Base-by-base conservation (phyloP, 106 monocot species). In the Cymbidium sinense region DNA sequence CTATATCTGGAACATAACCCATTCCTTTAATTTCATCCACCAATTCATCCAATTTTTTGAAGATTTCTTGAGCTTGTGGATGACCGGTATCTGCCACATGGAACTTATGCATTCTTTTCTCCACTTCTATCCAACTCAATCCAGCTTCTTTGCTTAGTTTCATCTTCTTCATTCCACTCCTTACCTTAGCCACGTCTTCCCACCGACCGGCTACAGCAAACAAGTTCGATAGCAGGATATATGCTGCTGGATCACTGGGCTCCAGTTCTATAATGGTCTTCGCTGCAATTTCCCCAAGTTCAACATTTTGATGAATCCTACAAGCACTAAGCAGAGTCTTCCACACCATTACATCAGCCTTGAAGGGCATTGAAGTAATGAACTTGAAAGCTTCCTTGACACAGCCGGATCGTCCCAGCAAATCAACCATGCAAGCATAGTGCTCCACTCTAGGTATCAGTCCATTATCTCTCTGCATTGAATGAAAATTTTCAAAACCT, bases 381-480 rank as follows among this genome's bases (percentile, higher is more conserved):
- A 93, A 87, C n/a, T 77, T 76, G 2, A 88, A n/a, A 12, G 93
- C 96, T 82, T 88, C 89, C 76, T 86, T 70, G 18, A 91, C 62
- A 50, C 2, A n/a, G 0, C 93, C 96, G 11, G 91, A 82, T 37
- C 96, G 81, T 21, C 89, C 93, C 10, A 93, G 77, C 30, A 96
- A 69, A 81, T 96, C 93, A 34, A 91, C 88, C 88, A 96, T 85
- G 76, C 91, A 96, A 25, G 96, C 93, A 73, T 89, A 96, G 64
- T 96, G 96, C 55, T 91, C 96, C 86, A 90, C 87, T 72, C 80
- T 82, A 28, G 95, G 91, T 35, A 75, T 55, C 33, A 93, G 79
- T 11, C 82, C 80, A 28, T 87, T 75, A 43, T 83, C 79, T 29
- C 70, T 91, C 44, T 67, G 74, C 93, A 96, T 90, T 18, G 89